A percentile compares a stretch with the other conserved stretches of the same genome.
Conservation (phyloP, 2,329 filamentous ascomycete species). For the Exophiala calicioides region DNA sequence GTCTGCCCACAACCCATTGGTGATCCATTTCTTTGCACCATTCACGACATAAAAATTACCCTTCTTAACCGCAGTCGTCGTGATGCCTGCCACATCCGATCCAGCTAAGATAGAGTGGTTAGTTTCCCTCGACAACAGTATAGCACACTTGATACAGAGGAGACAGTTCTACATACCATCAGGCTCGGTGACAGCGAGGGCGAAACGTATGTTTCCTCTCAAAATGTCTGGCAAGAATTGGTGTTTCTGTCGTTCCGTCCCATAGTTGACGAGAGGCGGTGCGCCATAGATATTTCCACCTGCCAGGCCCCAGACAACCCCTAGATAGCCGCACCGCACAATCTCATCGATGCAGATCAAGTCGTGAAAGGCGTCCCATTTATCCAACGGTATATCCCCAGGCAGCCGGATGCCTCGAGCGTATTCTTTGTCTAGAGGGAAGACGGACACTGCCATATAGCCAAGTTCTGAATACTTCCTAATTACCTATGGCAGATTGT, state of each 20-base stretch:
- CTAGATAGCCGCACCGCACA: conserved; percentile 37
- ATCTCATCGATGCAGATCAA: conserved; percentile 41
- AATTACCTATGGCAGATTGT: background rate
- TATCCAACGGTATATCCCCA: conserved; percentile 31
- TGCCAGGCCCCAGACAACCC: conserved; percentile 34
- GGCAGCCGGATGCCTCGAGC: conserved; percentile 23
- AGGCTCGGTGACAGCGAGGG: conserved; percentile 58
- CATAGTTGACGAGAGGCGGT: conserved; percentile 36
- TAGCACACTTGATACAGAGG: conserved; percentile 5
- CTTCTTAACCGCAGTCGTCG: conserved; percentile 58
- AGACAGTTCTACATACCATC: conserved; percentile 2
- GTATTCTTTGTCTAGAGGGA: conserved; percentile 3
- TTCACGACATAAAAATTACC: conserved; percentile 59
- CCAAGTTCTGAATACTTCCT: conserved; percentile 3
- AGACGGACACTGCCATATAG: conserved; percentile 15
- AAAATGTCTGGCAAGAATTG: conserved; percentile 61
- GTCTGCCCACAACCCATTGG: conserved; percentile 94
- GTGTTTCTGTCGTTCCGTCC: conserved; percentile 32
- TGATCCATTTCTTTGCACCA: conserved; percentile 99
- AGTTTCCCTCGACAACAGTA: background rate
- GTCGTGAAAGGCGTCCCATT: conserved; percentile 42
- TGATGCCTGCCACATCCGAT: conserved; percentile 65
- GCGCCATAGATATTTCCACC: conserved; percentile 37
- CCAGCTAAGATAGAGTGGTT: conserved; percentile 46
- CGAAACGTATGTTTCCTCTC: conserved; percentile 58